Percentiles rank a stretch among this genome's conserved stretches.
phyloP scores from a whole-genome alignment of 495 filamentous ascomycete species.

The Penicillium chermesinum region DNA sequence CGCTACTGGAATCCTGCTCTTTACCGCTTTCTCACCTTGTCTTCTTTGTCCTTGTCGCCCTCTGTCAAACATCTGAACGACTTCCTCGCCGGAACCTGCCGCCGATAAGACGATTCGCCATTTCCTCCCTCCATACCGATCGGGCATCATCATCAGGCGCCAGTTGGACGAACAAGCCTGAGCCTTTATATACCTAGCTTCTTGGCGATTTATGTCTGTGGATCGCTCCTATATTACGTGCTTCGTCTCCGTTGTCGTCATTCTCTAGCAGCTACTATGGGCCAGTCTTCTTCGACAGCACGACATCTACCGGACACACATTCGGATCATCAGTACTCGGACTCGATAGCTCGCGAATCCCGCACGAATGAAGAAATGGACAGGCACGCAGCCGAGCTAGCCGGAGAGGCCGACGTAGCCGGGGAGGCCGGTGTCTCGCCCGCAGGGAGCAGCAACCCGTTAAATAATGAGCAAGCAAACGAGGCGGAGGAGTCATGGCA shows the following conservation, averaged over 20 bases:
- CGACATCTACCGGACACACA: conserved; percentile 32
- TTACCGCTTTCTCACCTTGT: neutral
- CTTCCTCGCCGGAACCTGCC: conserved; percentile 12
- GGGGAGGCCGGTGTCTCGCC: conserved; percentile 19
- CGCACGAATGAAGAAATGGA: conserved; percentile 39
- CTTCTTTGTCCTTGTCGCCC: neutral
- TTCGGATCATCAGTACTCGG: conserved; percentile 17
- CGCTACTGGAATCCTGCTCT: neutral
- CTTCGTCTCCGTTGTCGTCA: neutral
- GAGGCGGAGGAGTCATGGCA: conserved; percentile 20
- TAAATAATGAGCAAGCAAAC: conserved; percentile 13
- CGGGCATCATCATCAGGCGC: neutral
- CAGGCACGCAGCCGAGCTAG: conserved; percentile 26
- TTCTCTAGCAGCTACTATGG: conserved; percentile 39
- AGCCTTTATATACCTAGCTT: neutral
- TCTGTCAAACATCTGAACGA: neutral
- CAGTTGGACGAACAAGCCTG: neutral
- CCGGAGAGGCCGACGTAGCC: conserved; percentile 18
- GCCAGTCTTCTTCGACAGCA: conserved; percentile 45
- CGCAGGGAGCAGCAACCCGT: conserved; percentile 13
- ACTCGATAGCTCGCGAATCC: conserved; percentile 20
- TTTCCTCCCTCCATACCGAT: neutral
- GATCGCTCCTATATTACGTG: neutral
- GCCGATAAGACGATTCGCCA: neutral
- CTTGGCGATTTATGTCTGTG: neutral